Evolutionary conservation across 306 rosid species (phyloP), one percentile per base, ranked within the genome.

Genomic region (Lathyrus sativus): DNA sequence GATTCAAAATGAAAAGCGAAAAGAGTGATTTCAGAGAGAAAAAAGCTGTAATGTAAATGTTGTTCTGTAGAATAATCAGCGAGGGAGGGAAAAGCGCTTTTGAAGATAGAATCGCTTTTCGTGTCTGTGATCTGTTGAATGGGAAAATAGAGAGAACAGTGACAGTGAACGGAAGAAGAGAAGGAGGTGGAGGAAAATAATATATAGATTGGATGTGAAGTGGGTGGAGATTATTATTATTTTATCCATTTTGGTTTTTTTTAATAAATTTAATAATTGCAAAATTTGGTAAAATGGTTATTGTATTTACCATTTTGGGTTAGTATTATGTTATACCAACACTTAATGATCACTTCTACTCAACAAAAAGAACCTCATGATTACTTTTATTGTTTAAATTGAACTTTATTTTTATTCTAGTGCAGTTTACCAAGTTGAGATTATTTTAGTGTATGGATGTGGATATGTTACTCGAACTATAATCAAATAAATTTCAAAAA

Each of bases 151-250:
- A 50, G 68, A 48, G 62, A 55, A 70, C 81, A 81, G 81, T 84
- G 90, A 71, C 80, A 84, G 84, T 79, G 83, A 76, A 77, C 35
- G 53, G 44, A 68, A 45, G 59, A 44, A 66, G 59, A 49, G 28
- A 18, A 53, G 42, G 33, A 54, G 64, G 73, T 35, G 48, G 10
- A 2, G 19, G 28, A 6, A 51, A n/a, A 17, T 11, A 56, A 11
- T 42, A 33, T 58, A 76, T 50, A 50, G 81, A 78, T 73, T 78
- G 74, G 88, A 83, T 88, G 79, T 54, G 10, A 82, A 77, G 88
- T 80, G 91, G 90, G 90, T 84, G 60, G 85, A 69, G 42, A 62
- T 51, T 53, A 55, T 49, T 11, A 56, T 41, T 68, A 33, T 59
- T 62, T 76, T 68, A 53, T 19, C 13, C 11, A 53, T 53, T 19